Conservation (phyloP, 495 filamentous ascomycete species). For the Gamarada debralockiae region DNA sequence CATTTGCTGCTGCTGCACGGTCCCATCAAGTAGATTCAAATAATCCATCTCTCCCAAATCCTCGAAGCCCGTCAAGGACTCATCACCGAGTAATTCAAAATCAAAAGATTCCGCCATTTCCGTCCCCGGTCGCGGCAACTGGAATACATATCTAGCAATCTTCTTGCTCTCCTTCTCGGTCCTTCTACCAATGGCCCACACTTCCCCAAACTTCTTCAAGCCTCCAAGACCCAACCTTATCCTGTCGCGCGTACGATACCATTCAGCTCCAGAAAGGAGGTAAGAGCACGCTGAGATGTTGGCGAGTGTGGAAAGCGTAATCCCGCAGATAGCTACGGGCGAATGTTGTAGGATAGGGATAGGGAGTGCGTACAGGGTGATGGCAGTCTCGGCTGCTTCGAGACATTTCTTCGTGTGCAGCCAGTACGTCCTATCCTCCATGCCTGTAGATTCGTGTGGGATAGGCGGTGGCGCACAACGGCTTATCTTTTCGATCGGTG, state of each 20-base stretch:
- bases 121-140: not conserved
- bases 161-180: conserved; percentile 58
- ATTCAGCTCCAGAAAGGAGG: conserved; percentile 46
- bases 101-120: not conserved
- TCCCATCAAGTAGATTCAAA: not conserved
- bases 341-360: conserved; percentile 58
- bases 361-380: conserved; percentile 59
- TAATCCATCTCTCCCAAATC: not conserved
- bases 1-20: too few species aligned
- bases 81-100: not conserved
- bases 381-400: conserved; percentile 62
- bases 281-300: conserved; percentile 45
- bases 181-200: conserved; percentile 61
- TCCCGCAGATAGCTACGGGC: conserved; percentile 49
- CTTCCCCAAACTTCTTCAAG: conserved; percentile 56
- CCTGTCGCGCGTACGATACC: conserved; percentile 56
- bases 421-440: conserved; percentile 37
- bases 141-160: conserved; percentile 43
- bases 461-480: conserved; percentile 33
- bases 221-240: conserved; percentile 63
- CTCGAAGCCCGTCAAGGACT: not conserved
- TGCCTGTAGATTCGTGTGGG: conserved; percentile 30
- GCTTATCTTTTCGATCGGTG: conserved; percentile 35
- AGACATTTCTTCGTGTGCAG: conserved; percentile 63
- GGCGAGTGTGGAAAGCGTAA: conserved; percentile 30